Conservation (phyloP, 176 grass and related monocot genomes). For the Stipa capillata region DNA sequence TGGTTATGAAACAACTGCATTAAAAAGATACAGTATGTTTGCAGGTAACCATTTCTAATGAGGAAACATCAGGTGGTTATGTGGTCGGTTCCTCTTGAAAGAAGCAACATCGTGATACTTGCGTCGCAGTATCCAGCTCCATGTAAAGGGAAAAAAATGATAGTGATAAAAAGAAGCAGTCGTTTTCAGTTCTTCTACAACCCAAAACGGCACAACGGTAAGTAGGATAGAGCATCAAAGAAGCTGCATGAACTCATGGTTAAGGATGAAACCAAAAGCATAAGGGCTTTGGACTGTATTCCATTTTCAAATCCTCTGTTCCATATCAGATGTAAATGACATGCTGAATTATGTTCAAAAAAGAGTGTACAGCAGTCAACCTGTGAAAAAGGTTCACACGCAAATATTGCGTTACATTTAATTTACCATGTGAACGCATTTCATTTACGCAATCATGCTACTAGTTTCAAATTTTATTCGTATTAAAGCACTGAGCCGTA, state of each 20-base stretch:
- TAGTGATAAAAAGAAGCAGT: slow-evolving; percentile 20
- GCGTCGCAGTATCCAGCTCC: slow-evolving; percentile 4
- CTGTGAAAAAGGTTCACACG: neutral
- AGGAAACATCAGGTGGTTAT: neutral
- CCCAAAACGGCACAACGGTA: neutral
- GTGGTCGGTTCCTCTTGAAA: slow-evolving; percentile 18
- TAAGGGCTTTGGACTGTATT: neutral
- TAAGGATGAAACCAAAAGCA: neutral
- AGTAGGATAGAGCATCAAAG: slow-evolving; percentile 12
- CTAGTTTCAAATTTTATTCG: neutral
- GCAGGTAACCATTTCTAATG: neutral
- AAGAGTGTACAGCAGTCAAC: neutral
- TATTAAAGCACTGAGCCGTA: neutral
- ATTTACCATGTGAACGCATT: neutral
- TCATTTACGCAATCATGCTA: neutral
- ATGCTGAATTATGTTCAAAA: neutral
- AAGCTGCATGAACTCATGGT: slow-evolving; percentile 7
- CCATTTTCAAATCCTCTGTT: neutral
- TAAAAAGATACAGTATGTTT: neutral
- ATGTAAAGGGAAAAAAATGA: slow-evolving; percentile 14
- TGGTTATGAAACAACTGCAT: neutral
- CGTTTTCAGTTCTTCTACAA: slow-evolving; percentile 32
- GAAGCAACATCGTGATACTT: slow-evolving; percentile 20
- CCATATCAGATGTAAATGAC: neutral
- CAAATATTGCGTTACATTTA: neutral